Conservation (phyloP, 805 yeast genomes). For the Scheffersomyces coipomensis region DNA sequence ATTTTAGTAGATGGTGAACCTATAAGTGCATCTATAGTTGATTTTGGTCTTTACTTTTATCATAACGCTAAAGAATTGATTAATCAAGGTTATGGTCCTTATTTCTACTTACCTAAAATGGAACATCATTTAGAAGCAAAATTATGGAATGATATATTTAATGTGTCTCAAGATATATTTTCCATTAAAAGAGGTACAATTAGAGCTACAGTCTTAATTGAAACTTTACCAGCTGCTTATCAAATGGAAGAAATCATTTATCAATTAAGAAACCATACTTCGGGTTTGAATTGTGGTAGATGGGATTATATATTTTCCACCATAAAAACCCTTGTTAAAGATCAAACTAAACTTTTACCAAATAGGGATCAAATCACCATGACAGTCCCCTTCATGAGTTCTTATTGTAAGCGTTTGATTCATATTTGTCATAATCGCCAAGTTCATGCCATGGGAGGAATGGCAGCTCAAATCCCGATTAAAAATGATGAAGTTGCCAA, state of each 20-base stretch:
- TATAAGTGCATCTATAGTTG: constrained; percentile 17
- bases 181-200: constrained; percentile 17
- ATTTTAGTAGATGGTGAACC: constrained; percentile 17
- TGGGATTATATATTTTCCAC: constrained; percentile 23
- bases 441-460: constrained; percentile 24
- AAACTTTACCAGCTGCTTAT: constrained; percentile 20
- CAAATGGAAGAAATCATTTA: constrained; percentile 23
- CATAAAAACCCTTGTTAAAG: constrained; percentile 15
- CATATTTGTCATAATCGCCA: constrained; percentile 19
- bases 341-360: constrained; percentile 16
- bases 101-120: constrained; percentile 21
- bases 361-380: constrained; percentile 18
- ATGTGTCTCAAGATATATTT: constrained; percentile 17
- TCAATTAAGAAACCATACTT: constrained; percentile 17
- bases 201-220: constrained; percentile 19
- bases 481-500: constrained; percentile 16
- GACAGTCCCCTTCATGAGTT: constrained; percentile 18
- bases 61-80: constrained; percentile 15
- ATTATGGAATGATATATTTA: constrained; percentile 20
- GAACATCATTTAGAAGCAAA: constrained; percentile 22
- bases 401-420: constrained; percentile 17
- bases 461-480: constrained; percentile 24
- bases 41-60: constrained; percentile 18
- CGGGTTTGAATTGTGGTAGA: constrained; percentile 21
- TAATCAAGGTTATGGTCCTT: constrained; percentile 17